Evolutionary conservation across 371 early-diverging fungal species (phyloP).

Genomic region (Dinochytrium kinnereticum): DNA sequence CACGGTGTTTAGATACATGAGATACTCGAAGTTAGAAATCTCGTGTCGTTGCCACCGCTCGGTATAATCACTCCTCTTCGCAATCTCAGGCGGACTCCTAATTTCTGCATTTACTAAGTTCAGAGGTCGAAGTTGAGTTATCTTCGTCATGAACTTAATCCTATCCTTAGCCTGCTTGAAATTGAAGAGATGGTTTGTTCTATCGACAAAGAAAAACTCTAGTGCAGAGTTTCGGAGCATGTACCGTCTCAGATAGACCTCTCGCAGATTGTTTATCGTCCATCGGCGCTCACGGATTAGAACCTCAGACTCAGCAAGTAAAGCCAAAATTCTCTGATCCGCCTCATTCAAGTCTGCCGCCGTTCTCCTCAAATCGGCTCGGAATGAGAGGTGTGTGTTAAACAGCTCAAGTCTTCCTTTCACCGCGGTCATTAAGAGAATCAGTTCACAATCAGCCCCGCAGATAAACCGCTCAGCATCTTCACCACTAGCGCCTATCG

Average conservation of each 20-base stretch:
- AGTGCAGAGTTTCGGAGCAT: conserved; percentile 65
- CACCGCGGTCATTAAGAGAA: conserved; percentile 58
- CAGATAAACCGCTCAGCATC: conserved; percentile 38
- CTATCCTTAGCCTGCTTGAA: conserved; percentile 56
- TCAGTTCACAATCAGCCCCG: conserved; percentile 57
- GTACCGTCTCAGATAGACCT: conserved; percentile 65
- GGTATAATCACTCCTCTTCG: conserved; percentile 61
- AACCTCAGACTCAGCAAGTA: conserved; percentile 46
- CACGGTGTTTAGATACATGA: conserved; percentile 80
- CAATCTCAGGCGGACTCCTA: conserved; percentile 45
- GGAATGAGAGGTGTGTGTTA: conserved; percentile 48
- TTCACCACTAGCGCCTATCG: conserved; percentile 12
- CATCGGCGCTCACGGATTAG: conserved; percentile 58
- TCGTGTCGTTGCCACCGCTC: conserved; percentile 73
- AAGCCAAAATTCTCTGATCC: conserved; percentile 35
- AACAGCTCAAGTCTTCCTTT: conserved; percentile 59
- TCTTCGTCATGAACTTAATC: conserved; percentile 48
- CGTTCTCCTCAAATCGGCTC: conserved; percentile 49
- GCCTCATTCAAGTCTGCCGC: conserved; percentile 43
- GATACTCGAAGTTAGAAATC: conserved; percentile 81
- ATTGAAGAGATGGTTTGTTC: conserved; percentile 63
- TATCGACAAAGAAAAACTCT: conserved; percentile 71
- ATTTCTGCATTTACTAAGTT: conserved; percentile 40
- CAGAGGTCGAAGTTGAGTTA: conserved; percentile 50
- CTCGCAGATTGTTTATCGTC: conserved; percentile 56